These are phyloP conservation scores for Microcyclospora tardicrescens DNA, from an alignment of 2,329 filamentous ascomycete species.

Conservation along the genomic window DNA sequence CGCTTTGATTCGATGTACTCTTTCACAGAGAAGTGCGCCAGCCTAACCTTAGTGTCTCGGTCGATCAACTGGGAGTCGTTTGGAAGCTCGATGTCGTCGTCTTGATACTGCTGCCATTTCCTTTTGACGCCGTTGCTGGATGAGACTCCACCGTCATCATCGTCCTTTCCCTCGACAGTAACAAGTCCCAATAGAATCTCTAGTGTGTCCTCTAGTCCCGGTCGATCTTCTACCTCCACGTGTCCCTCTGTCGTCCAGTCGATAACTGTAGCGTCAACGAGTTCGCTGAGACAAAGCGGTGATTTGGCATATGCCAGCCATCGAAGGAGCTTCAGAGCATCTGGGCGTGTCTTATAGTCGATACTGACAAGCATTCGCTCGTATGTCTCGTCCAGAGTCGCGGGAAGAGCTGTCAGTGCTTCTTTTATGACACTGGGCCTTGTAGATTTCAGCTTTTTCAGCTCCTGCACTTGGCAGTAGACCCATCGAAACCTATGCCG, in stretches of 20 bases:
- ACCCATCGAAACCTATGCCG: slow-evolving; percentile 14
- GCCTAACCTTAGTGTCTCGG: slow-evolving; percentile 3
- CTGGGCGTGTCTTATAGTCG: slow-evolving; percentile 1
- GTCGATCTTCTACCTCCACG: slow-evolving; percentile 6
- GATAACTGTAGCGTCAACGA: slow-evolving; percentile 10
- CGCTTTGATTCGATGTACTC: slow-evolving; percentile 12
- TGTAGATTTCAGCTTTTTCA: slow-evolving; percentile 6
- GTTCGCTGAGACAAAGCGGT: slow-evolving; percentile 7
- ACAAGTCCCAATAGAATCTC: slow-evolving; percentile 9
- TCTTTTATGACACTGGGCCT: slow-evolving; percentile 4
- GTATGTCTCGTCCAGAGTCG: slow-evolving; percentile 13
- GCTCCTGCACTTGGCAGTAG: slow-evolving; percentile 11
- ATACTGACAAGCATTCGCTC: slow-evolving; percentile 11
- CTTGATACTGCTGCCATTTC: not conserved
- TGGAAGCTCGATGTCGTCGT: no score
- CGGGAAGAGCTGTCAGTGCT: slow-evolving; percentile 6
- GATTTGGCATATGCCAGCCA: slow-evolving; percentile 10
- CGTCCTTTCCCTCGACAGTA: slow-evolving; percentile 1
- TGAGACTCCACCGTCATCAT: not conserved
- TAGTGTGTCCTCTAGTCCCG: slow-evolving; percentile 4
- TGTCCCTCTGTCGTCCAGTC: slow-evolving; percentile 1
- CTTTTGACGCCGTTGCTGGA: not conserved
- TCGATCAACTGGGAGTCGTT: not conserved
- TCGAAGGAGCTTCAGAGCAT: slow-evolving; percentile 7
- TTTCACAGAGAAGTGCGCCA: slow-evolving; percentile 15